These are phyloP conservation scores for Pichia occidentalis DNA, from an alignment of 805 yeast genomes.

Conservation along the genomic window DNA sequence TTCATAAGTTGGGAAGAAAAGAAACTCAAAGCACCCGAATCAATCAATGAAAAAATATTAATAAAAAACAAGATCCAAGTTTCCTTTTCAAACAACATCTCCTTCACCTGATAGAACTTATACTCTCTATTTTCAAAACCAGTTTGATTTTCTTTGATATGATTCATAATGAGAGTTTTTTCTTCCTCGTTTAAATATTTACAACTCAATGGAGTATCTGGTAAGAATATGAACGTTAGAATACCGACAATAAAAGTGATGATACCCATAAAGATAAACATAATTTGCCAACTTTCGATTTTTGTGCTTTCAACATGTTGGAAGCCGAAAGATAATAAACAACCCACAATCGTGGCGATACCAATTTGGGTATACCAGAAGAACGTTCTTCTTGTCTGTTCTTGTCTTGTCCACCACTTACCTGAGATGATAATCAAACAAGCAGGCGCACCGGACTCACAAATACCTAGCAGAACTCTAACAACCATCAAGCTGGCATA, in stretches of 20 bases:
- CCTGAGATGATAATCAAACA: constrained; percentile 13
- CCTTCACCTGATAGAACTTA: constrained; percentile 25
- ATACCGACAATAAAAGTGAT: constrained; percentile 27
- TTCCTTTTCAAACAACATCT: constrained; percentile 21
- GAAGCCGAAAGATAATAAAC: constrained; percentile 24
- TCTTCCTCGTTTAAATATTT: constrained; percentile 30
- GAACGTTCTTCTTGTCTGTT: constrained; percentile 20
- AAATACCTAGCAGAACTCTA: constrained; percentile 40
- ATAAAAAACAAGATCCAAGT: constrained; percentile 18
- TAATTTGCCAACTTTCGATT: constrained; percentile 24
- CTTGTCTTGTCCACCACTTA: constrained; percentile 24
- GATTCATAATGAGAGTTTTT: constrained; percentile 26
- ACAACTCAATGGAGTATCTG: constrained; percentile 26
- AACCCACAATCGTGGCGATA: constrained; percentile 21
- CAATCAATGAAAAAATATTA: constrained; percentile 26
- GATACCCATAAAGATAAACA: constrained; percentile 27
- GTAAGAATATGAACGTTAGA: constrained; percentile 21
- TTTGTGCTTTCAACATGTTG: constrained; percentile 19
- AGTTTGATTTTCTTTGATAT: constrained; percentile 26
- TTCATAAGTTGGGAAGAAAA: constrained; percentile 22
- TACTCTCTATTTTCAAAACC: constrained; percentile 28
- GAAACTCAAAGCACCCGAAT: constrained; percentile 28
- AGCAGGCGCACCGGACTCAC: constrained; percentile 21
- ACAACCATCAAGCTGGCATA: constrained; percentile 40
- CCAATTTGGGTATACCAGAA: constrained; percentile 23